A percentile compares a stretch with the other conserved stretches of the same genome.
Conservation (phyloP, 176 grass and related monocot genomes). For the Dendrocalamus sinicus region DNA sequence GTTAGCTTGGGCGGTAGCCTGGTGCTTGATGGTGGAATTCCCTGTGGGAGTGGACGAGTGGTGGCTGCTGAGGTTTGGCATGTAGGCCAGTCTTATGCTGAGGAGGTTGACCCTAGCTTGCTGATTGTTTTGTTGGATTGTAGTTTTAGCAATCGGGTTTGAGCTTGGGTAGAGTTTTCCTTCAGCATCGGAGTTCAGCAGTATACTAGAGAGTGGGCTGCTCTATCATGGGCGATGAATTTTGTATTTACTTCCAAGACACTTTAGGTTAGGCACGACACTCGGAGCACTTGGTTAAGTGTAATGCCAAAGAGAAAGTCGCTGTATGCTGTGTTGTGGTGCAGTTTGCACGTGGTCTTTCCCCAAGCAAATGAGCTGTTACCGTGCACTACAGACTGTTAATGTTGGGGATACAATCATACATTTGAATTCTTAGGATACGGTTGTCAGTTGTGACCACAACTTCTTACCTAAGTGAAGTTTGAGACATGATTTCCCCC, state of each 20-base stretch:
- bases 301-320: background rate
- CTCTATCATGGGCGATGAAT: conserved; percentile 6
- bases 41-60: background rate
- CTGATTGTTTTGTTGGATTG: background rate
- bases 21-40: conserved; percentile 2
- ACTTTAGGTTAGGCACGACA: background rate
- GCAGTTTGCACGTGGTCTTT: background rate
- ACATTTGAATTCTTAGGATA: background rate
- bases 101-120: conserved; percentile 20
- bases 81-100: background rate
- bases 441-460: background rate
- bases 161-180: background rate
- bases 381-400: background rate
- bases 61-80: background rate
- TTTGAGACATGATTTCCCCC: conserved; percentile 15
- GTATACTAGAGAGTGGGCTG: background rate
- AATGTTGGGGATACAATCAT: background rate
- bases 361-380: background rate
- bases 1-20: conserved; percentile 1
- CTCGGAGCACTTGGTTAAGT: background rate
- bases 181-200: background rate
- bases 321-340: background rate
- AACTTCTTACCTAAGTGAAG: background rate
- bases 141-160: background rate
- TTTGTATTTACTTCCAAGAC: background rate